Evolutionary conservation across 2,329 filamentous ascomycete species (phyloP).

Genomic region (Pseudogymnoascus sp.): DNA sequence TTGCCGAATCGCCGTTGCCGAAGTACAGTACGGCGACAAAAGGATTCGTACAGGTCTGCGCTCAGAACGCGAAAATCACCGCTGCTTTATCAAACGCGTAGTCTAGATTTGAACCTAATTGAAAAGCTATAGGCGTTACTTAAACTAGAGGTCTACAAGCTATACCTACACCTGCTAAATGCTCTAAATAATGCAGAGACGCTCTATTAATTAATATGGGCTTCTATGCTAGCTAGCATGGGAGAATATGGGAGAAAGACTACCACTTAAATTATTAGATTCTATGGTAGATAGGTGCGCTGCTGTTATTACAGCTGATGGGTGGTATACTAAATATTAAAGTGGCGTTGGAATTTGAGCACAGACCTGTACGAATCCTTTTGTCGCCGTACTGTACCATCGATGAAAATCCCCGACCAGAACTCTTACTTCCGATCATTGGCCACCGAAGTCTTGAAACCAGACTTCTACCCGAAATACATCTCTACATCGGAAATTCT

Average conservation of each 20-base stretch:
- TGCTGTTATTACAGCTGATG: constrained; percentile 13
- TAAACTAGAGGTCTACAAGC: constrained; percentile 6
- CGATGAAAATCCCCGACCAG: not conserved
- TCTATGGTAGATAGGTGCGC: constrained; percentile 9
- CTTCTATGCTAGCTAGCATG: constrained; percentile 9
- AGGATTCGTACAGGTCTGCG: too few species aligned
- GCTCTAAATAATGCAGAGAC: constrained; percentile 7
- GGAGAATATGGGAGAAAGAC: constrained; percentile 9
- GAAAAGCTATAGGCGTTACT: not conserved
- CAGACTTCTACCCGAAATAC: not conserved
- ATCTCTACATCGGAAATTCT: not conserved
- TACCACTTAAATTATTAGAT: constrained; percentile 9
- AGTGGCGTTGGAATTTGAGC: not conserved
- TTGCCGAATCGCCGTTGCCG: not conserved
- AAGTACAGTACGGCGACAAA: too few species aligned
- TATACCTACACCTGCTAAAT: constrained; percentile 10
- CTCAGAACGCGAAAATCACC: too few species aligned
- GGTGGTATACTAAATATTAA: constrained; percentile 16
- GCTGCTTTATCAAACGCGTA: too few species aligned
- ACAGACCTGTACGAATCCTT: too few species aligned
- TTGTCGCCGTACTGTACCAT: too few species aligned
- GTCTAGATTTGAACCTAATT: not conserved
- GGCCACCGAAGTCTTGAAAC: not conserved
- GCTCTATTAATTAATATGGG: constrained; percentile 10
- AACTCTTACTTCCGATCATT: not conserved